Conservation (phyloP, 2,329 filamentous ascomycete species). For the Penicillium aurantiogriseum region DNA sequence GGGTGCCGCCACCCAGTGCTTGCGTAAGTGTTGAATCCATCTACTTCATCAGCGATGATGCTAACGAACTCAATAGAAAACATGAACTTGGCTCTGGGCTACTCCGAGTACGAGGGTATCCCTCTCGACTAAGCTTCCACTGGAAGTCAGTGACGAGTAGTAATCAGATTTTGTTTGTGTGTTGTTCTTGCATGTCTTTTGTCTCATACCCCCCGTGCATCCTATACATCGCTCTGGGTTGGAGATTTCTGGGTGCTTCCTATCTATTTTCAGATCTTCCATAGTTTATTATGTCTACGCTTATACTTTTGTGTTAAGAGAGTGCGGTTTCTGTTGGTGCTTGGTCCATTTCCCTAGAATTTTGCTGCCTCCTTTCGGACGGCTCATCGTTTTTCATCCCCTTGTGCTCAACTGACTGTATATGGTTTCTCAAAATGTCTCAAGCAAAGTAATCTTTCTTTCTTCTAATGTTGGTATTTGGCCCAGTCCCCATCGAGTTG, state of each 20-base stretch:
- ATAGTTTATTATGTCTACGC: constrained; percentile 21
- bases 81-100: constrained; percentile 89
- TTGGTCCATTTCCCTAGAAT: background rate
- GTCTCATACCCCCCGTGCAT: constrained; percentile 33
- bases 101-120: constrained; percentile 85
- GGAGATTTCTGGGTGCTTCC: constrained; percentile 19
- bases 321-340: constrained; percentile 8
- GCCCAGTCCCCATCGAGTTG: background rate
- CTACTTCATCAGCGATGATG: background rate
- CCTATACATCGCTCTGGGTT: constrained; percentile 29
- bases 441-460: background rate
- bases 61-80: constrained; percentile 60
- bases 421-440: background rate
- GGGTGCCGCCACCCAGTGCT: constrained; percentile 87
- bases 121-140: constrained; percentile 52
- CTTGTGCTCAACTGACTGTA: background rate
- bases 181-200: constrained; percentile 15
- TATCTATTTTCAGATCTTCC: constrained; percentile 19
- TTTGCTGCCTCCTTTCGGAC: background rate
- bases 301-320: constrained; percentile 12
- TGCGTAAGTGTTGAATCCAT: constrained; percentile 62
- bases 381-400: background rate
- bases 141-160: constrained; percentile 11
- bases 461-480: background rate
- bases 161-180: constrained; percentile 5